phyloP scores from a whole-genome alignment of 176 grass and related monocot species.

The Aegilops tauschii region DNA sequence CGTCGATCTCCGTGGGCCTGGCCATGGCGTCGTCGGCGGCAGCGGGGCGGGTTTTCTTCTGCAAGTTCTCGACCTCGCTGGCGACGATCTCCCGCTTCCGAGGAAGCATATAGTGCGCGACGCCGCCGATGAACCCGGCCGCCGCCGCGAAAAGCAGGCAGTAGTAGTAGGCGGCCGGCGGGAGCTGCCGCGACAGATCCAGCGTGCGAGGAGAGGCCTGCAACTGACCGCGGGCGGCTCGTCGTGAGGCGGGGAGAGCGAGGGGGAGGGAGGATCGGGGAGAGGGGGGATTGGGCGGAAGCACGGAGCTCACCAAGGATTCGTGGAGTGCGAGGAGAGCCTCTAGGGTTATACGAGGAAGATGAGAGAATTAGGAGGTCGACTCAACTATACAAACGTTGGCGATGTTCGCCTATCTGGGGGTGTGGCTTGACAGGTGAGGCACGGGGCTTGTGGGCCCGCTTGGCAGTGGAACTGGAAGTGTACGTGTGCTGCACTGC shows the following conservation, averaged over 20 bases:
- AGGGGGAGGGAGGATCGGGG: not conserved
- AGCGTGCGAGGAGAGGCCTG: constrained; percentile 22
- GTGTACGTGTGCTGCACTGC: no score
- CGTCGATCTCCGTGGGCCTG: constrained; percentile 20
- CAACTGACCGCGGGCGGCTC: not conserved
- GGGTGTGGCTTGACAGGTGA: no score
- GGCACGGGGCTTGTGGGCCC: no score
- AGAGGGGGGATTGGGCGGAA: not conserved
- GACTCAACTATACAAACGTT: no score
- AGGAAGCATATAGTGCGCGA: constrained; percentile 75
- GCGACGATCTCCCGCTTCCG: constrained; percentile 48
- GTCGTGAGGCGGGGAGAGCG: not conserved
- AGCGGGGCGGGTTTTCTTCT: constrained; percentile 45
- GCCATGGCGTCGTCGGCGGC: constrained; percentile 15
- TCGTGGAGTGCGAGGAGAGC: not conserved
- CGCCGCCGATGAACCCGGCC: constrained; percentile 46
- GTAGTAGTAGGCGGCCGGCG: constrained; percentile 13
- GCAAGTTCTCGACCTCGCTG: constrained; percentile 58
- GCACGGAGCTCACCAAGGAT: constrained; percentile 32
- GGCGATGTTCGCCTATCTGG: no score
- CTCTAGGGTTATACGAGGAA: constrained; percentile 4
- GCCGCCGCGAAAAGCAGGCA: constrained; percentile 39
- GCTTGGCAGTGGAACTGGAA: no score
- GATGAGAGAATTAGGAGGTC: no score
- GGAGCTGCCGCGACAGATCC: constrained; percentile 35